These are phyloP conservation scores for Pseudozyma tsukubaensis DNA, from an alignment of 1,284 basidiomycete genomes.

Conservation along the genomic window DNA sequence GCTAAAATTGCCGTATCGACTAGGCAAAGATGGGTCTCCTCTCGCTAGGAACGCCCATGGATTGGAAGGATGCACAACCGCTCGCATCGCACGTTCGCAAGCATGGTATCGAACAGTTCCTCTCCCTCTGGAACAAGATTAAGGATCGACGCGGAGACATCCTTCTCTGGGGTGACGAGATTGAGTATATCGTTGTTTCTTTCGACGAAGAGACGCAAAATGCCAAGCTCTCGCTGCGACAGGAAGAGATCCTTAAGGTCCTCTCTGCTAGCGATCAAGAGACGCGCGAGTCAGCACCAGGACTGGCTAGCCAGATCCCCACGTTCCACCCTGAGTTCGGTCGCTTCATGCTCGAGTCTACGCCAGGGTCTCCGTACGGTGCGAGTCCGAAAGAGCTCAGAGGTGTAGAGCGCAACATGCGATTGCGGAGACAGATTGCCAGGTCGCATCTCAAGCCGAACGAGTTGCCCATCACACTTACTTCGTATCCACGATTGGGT, in stretches of 20 bases:
- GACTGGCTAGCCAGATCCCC: slow-evolving; percentile 76
- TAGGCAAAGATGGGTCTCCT: slow-evolving; percentile 83
- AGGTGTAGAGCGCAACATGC: slow-evolving; percentile 93
- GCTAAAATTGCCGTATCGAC: background rate
- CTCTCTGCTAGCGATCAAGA: slow-evolving; percentile 73
- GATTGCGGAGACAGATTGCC: slow-evolving; percentile 82
- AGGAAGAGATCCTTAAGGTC: slow-evolving; percentile 90
- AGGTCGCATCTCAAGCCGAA: slow-evolving; percentile 83
- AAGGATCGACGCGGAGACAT: slow-evolving; percentile 93
- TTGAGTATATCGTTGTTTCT: slow-evolving; percentile 95
- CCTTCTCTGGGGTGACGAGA: slow-evolving; percentile 99
- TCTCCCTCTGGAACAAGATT: slow-evolving; percentile 89
- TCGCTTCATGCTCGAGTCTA: slow-evolving; percentile 98
- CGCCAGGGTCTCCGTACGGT: slow-evolving; percentile 92
- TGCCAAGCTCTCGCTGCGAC: slow-evolving; percentile 88
- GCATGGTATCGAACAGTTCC: slow-evolving; percentile 95
- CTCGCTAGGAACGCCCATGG: slow-evolving; percentile 90
- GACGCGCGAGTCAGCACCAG: slow-evolving; percentile 74
- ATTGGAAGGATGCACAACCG: slow-evolving; percentile 86
- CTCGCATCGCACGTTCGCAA: slow-evolving; percentile 85
- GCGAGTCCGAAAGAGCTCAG: slow-evolving; percentile 85
- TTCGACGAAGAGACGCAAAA: slow-evolving; percentile 83
- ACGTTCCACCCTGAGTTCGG: slow-evolving; percentile 99
- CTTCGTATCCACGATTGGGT: slow-evolving; percentile 93
- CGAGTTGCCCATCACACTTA: slow-evolving; percentile 91